Evolutionary conservation across 2,329 filamentous ascomycete genomes (phyloP), one percentile per base, ranked within the genome.

Genomic region (Beauveria pseudobassiana): DNA sequence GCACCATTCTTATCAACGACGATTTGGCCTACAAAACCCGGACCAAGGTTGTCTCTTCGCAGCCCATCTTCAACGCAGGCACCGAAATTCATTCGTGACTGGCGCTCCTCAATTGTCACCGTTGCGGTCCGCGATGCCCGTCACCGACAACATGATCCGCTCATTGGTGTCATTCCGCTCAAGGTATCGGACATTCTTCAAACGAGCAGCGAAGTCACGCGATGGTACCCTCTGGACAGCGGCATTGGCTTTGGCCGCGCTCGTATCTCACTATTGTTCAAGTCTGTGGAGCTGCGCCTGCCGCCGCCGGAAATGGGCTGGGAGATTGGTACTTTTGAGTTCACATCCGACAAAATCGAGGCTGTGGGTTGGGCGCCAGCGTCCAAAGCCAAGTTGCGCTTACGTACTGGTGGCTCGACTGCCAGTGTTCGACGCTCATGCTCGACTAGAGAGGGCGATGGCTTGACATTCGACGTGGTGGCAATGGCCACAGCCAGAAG

Each of bases 201-300:
- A 68, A 96, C 88, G 0, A 89, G 87, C 66, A 96, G 91, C 50
- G 91, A 98, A 73, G 78, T 87, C 60, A 96, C 92, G 3, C 81
- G 92, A 63, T 97, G 93, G 92, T 98, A 97, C 72, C 93, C 95
- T n/a, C 82, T 99, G 0, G 93, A 96, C 70, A 95, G 93, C 24
- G 95, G 95, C 12, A 87, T 98, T 65, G 90, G 95, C 0, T 98
- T 95, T 66, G 95, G 95, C 45, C 88, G 93, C 8, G 83, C 96
- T 63, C 88, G 93, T 46, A 89, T 99, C 66, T 96, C 91, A 0
- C 75, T 98, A 3, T 82, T 98, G 3, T 96, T 97, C 83, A 87
- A 93, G 30, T 93, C 90, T 30, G 85, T 97, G 49, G 93, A 96
- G 73, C 88, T 93, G 59, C 86, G 86, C 51, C 80, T 98, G 1